These are phyloP conservation scores for Fragaria nilgerrensis DNA, from an alignment of 306 rosid species.

Conservation along the genomic window DNA sequence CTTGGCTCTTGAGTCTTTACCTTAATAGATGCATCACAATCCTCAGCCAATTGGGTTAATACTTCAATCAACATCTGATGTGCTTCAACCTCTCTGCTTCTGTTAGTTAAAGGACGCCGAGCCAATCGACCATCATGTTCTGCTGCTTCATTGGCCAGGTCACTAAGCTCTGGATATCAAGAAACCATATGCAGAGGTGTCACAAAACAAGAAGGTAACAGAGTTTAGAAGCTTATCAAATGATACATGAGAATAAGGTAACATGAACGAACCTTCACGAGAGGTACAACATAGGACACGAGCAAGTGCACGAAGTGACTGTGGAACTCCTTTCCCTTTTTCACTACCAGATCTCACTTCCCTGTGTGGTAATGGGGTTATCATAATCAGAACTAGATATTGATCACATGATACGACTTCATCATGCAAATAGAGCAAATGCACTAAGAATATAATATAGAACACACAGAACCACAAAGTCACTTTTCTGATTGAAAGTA, in stretches of 20 bases:
- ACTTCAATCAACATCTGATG: slow-evolving; percentile 53
- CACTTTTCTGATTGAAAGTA: neutral
- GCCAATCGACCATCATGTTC: slow-evolving; percentile 76
- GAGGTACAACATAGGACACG: slow-evolving; percentile 58
- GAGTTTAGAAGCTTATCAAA: slow-evolving; percentile 7
- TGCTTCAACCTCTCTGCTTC: slow-evolving; percentile 58
- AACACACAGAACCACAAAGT: neutral
- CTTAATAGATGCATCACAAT: slow-evolving; percentile 46
- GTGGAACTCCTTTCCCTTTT: slow-evolving; percentile 77
- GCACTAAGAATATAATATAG: neutral
- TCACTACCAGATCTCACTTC: slow-evolving; percentile 54
- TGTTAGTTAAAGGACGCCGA: slow-evolving; percentile 51
- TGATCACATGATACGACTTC: neutral
- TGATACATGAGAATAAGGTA: neutral
- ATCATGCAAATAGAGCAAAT: neutral
- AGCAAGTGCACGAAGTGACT: slow-evolving; percentile 74
- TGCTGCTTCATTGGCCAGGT: slow-evolving; percentile 54
- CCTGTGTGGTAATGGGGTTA: slow-evolving; percentile 37
- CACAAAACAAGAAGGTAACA: slow-evolving; percentile 6
- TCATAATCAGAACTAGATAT: neutral
- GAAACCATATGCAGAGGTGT: slow-evolving; percentile 18
- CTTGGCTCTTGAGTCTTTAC: slow-evolving; percentile 23
- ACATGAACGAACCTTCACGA: slow-evolving; percentile 39
- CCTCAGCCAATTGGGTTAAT: slow-evolving; percentile 40
- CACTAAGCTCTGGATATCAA: slow-evolving; percentile 49